A percentile compares a stretch with the other conserved stretches of the same genome.
Evolutionary conservation across 352 stramenopile genomes (phyloP).

Genomic region (Phytophthora crassamura): DNA sequence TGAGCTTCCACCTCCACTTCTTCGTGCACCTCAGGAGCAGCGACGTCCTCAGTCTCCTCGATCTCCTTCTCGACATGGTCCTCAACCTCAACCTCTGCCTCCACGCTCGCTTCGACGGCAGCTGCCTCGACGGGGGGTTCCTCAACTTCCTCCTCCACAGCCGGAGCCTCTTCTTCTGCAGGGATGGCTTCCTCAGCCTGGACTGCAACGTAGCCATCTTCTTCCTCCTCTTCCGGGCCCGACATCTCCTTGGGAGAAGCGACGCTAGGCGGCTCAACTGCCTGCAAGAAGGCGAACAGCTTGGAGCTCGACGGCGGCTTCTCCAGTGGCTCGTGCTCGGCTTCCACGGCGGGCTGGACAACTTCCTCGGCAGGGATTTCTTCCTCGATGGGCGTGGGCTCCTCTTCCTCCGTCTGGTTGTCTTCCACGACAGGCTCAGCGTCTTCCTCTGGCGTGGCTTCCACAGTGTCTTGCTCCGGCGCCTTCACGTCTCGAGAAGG

Average conservation of each 20-base stretch:
- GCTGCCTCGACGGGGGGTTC: conserved; percentile 13
- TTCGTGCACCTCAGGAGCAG: conserved; percentile 24
- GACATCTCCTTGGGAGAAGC: conserved; percentile 8
- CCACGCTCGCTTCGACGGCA: conserved; percentile 2
- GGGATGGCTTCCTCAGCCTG: conserved; percentile 35
- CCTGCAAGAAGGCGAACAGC: conserved; percentile 60
- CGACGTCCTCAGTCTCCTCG: conserved; percentile 14
- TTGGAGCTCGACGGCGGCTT: conserved; percentile 49
- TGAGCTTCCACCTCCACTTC: conserved; percentile 15
- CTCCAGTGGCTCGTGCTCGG: conserved; percentile 27
- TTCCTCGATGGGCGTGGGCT: conserved; percentile 19
- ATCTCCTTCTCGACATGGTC: conserved; percentile 21
- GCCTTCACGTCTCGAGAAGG: conserved; percentile 24
- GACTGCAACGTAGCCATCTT: conserved; percentile 28
- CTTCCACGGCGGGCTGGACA: conserved; percentile 15
- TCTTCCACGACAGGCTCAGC: conserved; percentile 31
- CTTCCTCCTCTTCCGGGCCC: conserved; percentile 26
- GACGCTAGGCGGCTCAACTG: conserved; percentile 41
- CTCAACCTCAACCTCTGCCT: conserved; percentile 22
- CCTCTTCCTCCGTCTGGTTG: conserved; percentile 32
- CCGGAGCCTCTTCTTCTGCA: conserved; percentile 37
- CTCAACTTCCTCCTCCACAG: conserved; percentile 30
- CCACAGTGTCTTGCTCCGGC: conserved; percentile 21
- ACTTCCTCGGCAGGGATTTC: conserved; percentile 19
- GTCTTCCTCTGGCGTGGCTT: conserved; percentile 28